phyloP scores from a whole-genome alignment of 108 stramenopile genomes.

The Schizochytrium sp. region DNA sequence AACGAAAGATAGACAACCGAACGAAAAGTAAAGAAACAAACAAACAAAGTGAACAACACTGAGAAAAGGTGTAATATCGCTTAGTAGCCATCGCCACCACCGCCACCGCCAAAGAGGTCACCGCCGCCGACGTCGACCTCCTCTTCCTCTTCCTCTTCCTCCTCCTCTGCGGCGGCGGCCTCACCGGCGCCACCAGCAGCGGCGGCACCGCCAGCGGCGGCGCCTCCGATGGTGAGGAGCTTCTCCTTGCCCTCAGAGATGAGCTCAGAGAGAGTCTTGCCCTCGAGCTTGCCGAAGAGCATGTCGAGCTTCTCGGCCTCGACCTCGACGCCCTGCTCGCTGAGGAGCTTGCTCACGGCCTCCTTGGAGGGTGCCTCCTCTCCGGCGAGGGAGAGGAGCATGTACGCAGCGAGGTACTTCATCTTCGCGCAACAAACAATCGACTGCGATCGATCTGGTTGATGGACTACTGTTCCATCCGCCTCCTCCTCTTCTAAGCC shows the following conservation, averaged over 20 bases:
- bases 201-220: conserved; percentile 83
- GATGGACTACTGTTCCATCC: neutral
- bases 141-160: conserved; percentile 73
- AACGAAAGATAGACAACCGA: too few species aligned
- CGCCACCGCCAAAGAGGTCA: conserved; percentile 78
- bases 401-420: conserved; percentile 96
- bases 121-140: conserved; percentile 78
- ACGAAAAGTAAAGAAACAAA: too few species aligned
- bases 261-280: conserved; percentile 91
- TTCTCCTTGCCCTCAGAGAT: conserved; percentile 84
- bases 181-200: conserved; percentile 78
- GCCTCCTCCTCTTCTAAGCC: neutral
- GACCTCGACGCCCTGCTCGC: conserved; percentile 88
- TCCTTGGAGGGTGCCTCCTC: conserved; percentile 90
- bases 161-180: conserved; percentile 70
- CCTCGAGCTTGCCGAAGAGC: conserved; percentile 88
- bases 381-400: conserved; percentile 93
- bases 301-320: conserved; percentile 80
- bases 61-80: neutral
- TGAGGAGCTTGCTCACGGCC: conserved; percentile 89
- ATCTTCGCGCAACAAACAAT: conserved; percentile 70
- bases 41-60: too few species aligned
- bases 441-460: neutral
- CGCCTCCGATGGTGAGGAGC: conserved; percentile 93
- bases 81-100: conserved; percentile 57